Evolutionary conservation across 441 rosid genomes (phyloP), one percentile per base, ranked within the genome.

Genomic region (Erysimum pusillum): DNA sequence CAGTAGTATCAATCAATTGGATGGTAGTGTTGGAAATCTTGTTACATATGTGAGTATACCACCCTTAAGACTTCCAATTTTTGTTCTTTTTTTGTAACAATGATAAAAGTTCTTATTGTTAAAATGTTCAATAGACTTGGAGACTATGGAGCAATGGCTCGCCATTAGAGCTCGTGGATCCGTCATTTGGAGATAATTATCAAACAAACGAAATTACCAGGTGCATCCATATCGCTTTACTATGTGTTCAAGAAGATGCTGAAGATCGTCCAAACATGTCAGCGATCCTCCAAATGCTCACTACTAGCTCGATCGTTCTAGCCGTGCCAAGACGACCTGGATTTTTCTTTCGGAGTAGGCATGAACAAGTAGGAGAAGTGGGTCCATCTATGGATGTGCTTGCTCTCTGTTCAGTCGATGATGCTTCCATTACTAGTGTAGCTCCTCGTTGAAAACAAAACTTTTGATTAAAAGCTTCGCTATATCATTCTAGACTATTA

Each of bases 1-100:
- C 49, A 69, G 22, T 32, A 68, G 78, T 64, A 78, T 81, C 53
- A 74, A 56, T 48, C 59, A 78, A 35, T 56, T n/a, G n/a, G n/a
- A n/a, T n/a, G n/a, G n/a, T n/a, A n/a, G n/a, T n/a, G n/a, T n/a
- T n/a, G n/a, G n/a, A 12, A 49, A 49, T 9, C 9, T 49, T 25
- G 54, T 49, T 17, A 49, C 54, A 49, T 9, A 49, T 49, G 54
- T 49, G 54, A 49, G 54, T 49, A 12, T 6, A 48, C n/a, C 9
- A 49, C 12, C 54, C 54, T 49, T 49, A 49, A 2, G 7, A 35
- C 8, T 35, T 35, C 8, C 38, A 35, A 14, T 5, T 6, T n/a
- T n/a, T n/a, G n/a, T n/a, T n/a, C 14, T 5, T 17, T 9, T 49
- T 8, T 17, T 18, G 1, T 1, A 18, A 46, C 17, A 44, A 12